A percentile compares a stretch with the other conserved stretches of the same genome.
Conservation (phyloP, 164 flowering plant genomes). For the Cinnamomum chago region DNA sequence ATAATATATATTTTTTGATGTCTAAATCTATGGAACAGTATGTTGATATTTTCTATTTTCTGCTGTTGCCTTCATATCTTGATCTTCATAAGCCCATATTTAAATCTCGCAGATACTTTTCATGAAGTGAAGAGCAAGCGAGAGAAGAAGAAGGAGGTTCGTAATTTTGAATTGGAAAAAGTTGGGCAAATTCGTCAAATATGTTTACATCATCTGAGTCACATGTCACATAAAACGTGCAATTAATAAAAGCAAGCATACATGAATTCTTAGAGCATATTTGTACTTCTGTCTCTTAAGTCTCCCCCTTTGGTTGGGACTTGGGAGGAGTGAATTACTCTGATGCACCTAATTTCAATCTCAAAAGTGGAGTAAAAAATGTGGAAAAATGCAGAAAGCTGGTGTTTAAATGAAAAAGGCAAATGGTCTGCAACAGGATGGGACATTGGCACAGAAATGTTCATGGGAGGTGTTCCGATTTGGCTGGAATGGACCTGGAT, state of each 20-base stretch:
- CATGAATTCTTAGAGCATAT: too few species aligned
- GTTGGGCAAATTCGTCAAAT: too few species aligned
- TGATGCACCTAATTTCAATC: too few species aligned
- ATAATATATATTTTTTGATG: not conserved
- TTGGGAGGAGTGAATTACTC: too few species aligned
- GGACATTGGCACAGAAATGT: not conserved
- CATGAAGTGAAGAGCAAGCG: slow-evolving; percentile 98
- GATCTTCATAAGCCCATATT: not conserved
- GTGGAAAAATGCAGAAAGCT: not conserved
- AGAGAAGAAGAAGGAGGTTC: slow-evolving; percentile 96
- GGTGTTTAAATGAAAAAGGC: not conserved
- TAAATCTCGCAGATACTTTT: slow-evolving; percentile 68
- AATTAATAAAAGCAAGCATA: too few species aligned
- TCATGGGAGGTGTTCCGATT: not conserved
- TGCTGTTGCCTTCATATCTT: too few species aligned
- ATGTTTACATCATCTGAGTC: too few species aligned
- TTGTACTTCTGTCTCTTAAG: too few species aligned
- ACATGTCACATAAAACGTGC: too few species aligned
- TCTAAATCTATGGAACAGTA: not conserved
- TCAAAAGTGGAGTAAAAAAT: too few species aligned
- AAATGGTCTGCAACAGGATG: not conserved
- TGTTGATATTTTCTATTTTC: not conserved
- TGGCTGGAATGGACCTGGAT: not conserved
- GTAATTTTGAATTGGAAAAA: slow-evolving; percentile 8
- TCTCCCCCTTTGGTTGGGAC: too few species aligned